phyloP scores from a whole-genome alignment of 2,329 filamentous ascomycete species.

The Fusarium burgessii region DNA sequence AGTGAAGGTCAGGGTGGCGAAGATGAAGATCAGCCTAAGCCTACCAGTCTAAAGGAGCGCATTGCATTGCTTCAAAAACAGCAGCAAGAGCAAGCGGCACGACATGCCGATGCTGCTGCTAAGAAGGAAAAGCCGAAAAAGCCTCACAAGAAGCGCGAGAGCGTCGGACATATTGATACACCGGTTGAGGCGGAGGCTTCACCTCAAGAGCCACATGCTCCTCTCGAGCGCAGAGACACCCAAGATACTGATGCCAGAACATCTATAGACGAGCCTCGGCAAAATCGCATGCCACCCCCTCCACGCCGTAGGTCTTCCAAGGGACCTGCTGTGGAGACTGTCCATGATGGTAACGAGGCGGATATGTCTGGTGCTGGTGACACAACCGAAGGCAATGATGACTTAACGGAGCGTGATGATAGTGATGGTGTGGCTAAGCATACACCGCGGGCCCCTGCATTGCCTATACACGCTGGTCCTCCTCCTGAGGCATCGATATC shows the following conservation, averaged over 20 bases:
- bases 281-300: constrained; percentile 55
- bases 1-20: constrained; percentile 61
- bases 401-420: constrained; percentile 78
- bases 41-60: constrained; percentile 91
- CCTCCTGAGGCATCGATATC: constrained; percentile 32
- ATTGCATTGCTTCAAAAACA: constrained; percentile 95
- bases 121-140: constrained; percentile 93
- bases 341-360: constrained; percentile 72
- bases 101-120: constrained; percentile 80
- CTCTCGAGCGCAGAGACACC: constrained; percentile 61
- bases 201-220: constrained; percentile 43
- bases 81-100: constrained; percentile 87
- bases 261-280: constrained; percentile 61
- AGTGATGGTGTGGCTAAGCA: constrained; percentile 69
- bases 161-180: constrained; percentile 49
- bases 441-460: constrained; percentile 55
- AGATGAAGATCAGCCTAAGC: constrained; percentile 87
- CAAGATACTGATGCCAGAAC: constrained; percentile 61
- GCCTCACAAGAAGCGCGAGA: constrained; percentile 74
- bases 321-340: constrained; percentile 55
- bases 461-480: constrained; percentile 45
- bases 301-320: constrained; percentile 66
- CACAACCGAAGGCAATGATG: constrained; percentile 71
- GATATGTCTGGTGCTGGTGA: constrained; percentile 74
- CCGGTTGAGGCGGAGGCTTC: constrained; percentile 49